Percentiles rank a stretch among this genome's conserved stretches.
These are phyloP conservation scores for Prunus campanulata DNA, from an alignment of 306 rosid genomes.

Conservation along the genomic window DNA sequence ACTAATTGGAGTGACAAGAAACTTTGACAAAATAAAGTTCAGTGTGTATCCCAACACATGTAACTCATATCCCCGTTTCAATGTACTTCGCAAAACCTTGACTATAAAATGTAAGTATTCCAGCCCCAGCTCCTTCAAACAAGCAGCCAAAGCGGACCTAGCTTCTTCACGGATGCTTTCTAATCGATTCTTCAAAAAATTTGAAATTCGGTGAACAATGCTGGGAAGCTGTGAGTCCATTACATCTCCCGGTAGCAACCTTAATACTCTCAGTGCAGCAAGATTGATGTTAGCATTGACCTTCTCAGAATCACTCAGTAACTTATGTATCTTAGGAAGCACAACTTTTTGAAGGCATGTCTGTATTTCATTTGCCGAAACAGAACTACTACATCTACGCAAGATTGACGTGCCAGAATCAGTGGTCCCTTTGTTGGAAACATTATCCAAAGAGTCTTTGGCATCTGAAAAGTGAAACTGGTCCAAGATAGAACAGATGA, in stretches of 20 bases:
- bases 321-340: constrained; percentile 78
- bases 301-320: constrained; percentile 71
- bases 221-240: constrained; percentile 84
- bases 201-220: constrained; percentile 72
- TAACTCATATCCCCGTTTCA: constrained; percentile 87
- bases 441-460: constrained; percentile 27
- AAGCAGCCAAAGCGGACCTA: constrained; percentile 78
- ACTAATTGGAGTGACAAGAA: constrained; percentile 44
- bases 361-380: constrained; percentile 51
- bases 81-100: constrained; percentile 61
- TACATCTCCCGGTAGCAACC: constrained; percentile 75
- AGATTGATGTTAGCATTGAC: constrained; percentile 73
- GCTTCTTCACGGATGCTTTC: constrained; percentile 94
- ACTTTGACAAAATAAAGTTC: constrained; percentile 71
- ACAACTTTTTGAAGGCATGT: constrained; percentile 58
- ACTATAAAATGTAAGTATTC: constrained; percentile 79
- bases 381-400: constrained; percentile 16
- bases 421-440: constrained; percentile 31
- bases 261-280: constrained; percentile 79
- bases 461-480: constrained; percentile 68
- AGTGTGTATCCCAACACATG: constrained; percentile 92
- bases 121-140: constrained; percentile 91
- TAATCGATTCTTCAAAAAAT: constrained; percentile 73
- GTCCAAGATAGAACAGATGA: constrained; percentile 79
- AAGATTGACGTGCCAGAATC: constrained; percentile 25